Evolutionary conservation across 352 stramenopile genomes (phyloP), one percentile per base, ranked within the genome.

Genomic region (Peronospora farinosa): DNA sequence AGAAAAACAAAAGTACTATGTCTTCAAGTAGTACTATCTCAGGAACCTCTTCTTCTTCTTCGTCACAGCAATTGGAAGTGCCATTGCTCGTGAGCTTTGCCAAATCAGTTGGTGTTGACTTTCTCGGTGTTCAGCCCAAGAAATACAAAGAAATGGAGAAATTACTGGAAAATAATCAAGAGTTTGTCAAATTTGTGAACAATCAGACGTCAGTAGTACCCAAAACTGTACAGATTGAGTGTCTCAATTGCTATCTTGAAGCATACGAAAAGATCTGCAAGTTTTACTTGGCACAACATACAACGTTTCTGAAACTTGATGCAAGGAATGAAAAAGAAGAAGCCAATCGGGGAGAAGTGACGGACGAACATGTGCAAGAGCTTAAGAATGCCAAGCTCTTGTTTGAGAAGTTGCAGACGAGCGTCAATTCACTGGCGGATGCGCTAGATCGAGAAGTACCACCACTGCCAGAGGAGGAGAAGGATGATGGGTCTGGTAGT

Each of bases 1-100:
- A 43, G 50, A 58, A 60, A 38, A 28, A 17, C 38, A 82, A 77
- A 55, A 62, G 66, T 17, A 82, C 70, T 48, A 82, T 68, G 58
- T 65, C 65, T 1, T 16, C 72, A 17, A 7, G 9, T 12, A 32
- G 39, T 13, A 13, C 7, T 2, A 7, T 11, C 10, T 37, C 31
- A 16, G 13, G 13, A 16, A 11, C 23, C 23, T 51, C 60, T 12
- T 38, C 11, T 7, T 30, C 56, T 50, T 10, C 27, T 2, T 54
- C 69, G 7, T 65, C 71, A 2, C 75, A 84, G 49, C 82, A 88
- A 57, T 57, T 92, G 7, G 94, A 98, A 78, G 88, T 96, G 11
- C 88, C 89, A 57, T 67, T 98, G 38, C 76, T 98, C 11, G 88
- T 97, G 52, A 95, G 84, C 44, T 98, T 98, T 74, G 89, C 88